Base-by-base conservation (phyloP, 2,329 filamentous ascomycete genomes). In the Pestalotiopsis sp. region DNA sequence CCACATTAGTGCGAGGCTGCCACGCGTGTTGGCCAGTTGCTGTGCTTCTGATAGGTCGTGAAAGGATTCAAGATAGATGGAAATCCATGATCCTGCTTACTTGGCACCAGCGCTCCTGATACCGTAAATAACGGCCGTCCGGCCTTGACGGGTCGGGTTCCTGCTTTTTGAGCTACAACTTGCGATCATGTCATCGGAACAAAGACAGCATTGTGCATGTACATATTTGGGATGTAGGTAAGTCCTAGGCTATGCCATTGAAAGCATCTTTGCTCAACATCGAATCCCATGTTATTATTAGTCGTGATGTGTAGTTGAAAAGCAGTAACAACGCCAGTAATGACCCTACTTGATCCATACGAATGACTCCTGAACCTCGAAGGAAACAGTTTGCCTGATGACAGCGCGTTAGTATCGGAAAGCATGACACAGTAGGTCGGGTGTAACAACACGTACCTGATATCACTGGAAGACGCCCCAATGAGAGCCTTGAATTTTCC, bases 301-400 rank as follows among this genome's bases (percentile, higher is more conserved):
- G 31, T 2, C 6, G 31, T 36, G 31, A n/a, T n/a, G 17, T 23
- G 45, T 9, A 52, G 45, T 9, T n/a, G 17, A n/a, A 52, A n/a
- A n/a, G 45, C 17, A 52, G 20, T 52, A 4, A 52, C 7, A 52
- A 52, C 20, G 17, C 45, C 14, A 12, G 25, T 7, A n/a, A n/a
- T 27, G 3, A 12, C 36, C 17, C 27, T 66, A 66, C 31, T 66
- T 66, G 7, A 89, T 82, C 90, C 90, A 92, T 27, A 86, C 90
- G 75, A 92, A 92, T 4, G 88, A 87, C 74, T 91, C 86, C 74
- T 86, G 81, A 55, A 92, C 89, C 65, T 88, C 84, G 70, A 92
- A 91, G 14, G 80, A 80, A 4, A 81, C 75, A 58, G 79, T 81
- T 68, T 81, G 80, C 73, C 87, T 90, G 67, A 7, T 60, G 31